Evolutionary conservation across 129 eudicot genomes (phyloP).

Genomic region (Rutidosis leptorrhynchoides): DNA sequence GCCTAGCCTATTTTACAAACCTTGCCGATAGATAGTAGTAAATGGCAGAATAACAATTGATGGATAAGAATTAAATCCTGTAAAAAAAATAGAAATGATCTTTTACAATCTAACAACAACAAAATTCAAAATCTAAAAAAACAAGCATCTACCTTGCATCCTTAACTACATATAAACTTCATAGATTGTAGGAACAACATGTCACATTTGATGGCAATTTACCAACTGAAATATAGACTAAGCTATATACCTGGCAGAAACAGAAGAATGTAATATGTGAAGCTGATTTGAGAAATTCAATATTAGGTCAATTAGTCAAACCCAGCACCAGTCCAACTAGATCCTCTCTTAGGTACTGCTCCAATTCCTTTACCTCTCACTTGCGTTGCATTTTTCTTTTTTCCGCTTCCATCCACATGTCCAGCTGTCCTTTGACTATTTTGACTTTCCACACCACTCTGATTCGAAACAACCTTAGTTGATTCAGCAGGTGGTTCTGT

Average conservation of each 20-base stretch:
- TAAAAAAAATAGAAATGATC: slow-evolving; percentile 17
- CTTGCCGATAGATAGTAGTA: too few relatives aligned
- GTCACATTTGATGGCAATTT: slow-evolving; percentile 13
- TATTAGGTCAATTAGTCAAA: slow-evolving; percentile 67
- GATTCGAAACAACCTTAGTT: slow-evolving; percentile 27
- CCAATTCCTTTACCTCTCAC: slow-evolving; percentile 87
- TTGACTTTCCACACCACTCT: slow-evolving; percentile 35
- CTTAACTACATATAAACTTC: slow-evolving; percentile 17
- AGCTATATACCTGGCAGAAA: slow-evolving; percentile 35
- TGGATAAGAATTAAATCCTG: slow-evolving; percentile 7
- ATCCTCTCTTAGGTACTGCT: slow-evolving; percentile 72
- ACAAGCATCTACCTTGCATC: slow-evolving; percentile 7
- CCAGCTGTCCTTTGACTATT: slow-evolving; percentile 39
- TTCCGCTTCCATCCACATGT: slow-evolving; percentile 64
- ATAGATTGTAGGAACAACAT: not conserved
- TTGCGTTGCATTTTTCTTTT: slow-evolving; percentile 65
- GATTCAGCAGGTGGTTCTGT: slow-evolving; percentile 37
- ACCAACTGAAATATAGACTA: slow-evolving; percentile 14
- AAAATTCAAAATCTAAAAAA: slow-evolving; percentile 14
- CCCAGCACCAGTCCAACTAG: slow-evolving; percentile 98
- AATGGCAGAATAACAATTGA: not conserved
- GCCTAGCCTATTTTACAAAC: too few relatives aligned
- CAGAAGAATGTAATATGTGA: slow-evolving; percentile 11
- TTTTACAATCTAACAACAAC: slow-evolving; percentile 17
- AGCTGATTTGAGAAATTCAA: slow-evolving; percentile 12